Evolutionary conservation across 208 protist genomes (phyloP), one percentile per base, ranked within the genome.

Genomic region (Crithidia expoeki): DNA sequence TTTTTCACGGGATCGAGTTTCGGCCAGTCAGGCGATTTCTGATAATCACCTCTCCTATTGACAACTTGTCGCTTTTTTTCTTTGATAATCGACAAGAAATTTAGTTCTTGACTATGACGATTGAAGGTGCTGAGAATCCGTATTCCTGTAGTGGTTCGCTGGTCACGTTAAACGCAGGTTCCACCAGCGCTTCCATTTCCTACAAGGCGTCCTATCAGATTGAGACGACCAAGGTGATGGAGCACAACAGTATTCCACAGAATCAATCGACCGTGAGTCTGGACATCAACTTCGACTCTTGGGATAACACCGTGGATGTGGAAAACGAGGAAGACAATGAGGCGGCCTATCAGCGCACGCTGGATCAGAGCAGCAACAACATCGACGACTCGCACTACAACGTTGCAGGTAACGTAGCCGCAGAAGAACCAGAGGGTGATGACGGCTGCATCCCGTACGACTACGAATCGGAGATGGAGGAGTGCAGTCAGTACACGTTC

Each of bases 381-480:
- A 52, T 23, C 53, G n/a, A 6, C 40, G 38, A 62, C 3, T 4
- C 21, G n/a, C 23, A 52, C 50, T 59, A 38, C 36, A 44, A 44
- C 32, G 32, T 12, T 14, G 36, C 16, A 46, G 60, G 50, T 27
- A 44, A 44, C 32, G 32, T 12, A 40, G 36, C 16, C 44, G 60
- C 25, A 34, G 49, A 34, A 4, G 34, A 50, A 4, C n/a, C n/a
- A n/a, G 33, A 40, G 2, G 55, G 16, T 7, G 62, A 73, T 28
- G 60, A 68, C 25, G 72, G 55, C 9, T 72, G 44, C 58, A 76
- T 78, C 25, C 72, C 66, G 16, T 78, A 81, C 32, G 83, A 91
- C 65, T 91, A 91, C 65, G 85, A 82, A 28, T 71, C 70, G 19
- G 85, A 88, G 72, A 79, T 91, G 51, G 82, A 88, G 71, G 79